phyloP scores from a whole-genome alignment of 73 alveolate genomes.

The Durusdinium trenchii region DNA sequence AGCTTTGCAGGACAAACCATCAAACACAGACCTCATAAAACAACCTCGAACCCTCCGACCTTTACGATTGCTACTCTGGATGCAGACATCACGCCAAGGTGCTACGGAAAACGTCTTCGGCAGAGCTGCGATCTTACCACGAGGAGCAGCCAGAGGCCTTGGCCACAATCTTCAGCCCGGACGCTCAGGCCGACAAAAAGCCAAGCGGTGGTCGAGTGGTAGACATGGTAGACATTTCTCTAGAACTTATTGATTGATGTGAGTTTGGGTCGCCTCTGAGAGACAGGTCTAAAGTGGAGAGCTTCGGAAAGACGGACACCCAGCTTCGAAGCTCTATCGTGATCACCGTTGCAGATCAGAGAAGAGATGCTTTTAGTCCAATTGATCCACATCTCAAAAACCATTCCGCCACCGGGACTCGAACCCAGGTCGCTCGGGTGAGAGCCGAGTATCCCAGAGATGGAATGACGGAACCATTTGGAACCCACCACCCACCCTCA shows the following conservation, averaged over 20 bases:
- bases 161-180: slow-evolving; percentile 1
- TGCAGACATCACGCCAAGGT: background rate
- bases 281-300: too few relatives aligned
- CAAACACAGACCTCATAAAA: background rate
- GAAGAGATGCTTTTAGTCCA: background rate
- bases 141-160: slow-evolving; percentile 68
- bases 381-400: too few relatives aligned
- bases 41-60: background rate
- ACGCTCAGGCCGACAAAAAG: too few relatives aligned
- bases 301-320: too few relatives aligned
- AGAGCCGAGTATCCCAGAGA: background rate
- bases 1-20: background rate
- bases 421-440: too few relatives aligned
- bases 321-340: too few relatives aligned
- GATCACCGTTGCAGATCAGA: too few relatives aligned
- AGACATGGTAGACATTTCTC: too few relatives aligned
- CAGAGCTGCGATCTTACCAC: slow-evolving; percentile 34
- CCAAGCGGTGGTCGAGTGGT: too few relatives aligned
- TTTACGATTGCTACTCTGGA: background rate
- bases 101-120: background rate
- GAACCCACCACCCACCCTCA: background rate
- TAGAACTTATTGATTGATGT: too few relatives aligned
- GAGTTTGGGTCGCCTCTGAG: too few relatives aligned
- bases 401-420: background rate
- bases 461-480: background rate